Conservation (phyloP, 1,284 basidiomycete genomes). For the Sanguinoderma infundibulare region DNA sequence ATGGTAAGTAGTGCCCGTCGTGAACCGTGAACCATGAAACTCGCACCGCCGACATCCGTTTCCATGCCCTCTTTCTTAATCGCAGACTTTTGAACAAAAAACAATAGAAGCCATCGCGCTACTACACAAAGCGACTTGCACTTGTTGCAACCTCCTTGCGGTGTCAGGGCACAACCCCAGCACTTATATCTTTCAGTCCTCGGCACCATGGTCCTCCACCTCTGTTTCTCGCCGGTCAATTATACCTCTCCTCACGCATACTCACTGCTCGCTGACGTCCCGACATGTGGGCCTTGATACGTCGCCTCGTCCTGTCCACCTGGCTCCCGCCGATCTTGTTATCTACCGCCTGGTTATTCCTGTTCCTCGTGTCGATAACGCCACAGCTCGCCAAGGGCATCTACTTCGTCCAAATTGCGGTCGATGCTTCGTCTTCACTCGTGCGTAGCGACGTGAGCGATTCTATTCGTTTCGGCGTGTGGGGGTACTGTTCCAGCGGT, state of each 20-base stretch:
- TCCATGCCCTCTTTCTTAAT: too few species aligned
- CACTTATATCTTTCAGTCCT: not conserved
- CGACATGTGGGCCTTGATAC: not conserved
- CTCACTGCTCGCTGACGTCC: not conserved
- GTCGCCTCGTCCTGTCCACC: not conserved
- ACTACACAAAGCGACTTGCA: not conserved
- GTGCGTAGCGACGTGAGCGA: conserved; percentile 42
- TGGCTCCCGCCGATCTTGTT: conserved; percentile 45
- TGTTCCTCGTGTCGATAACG: conserved; percentile 60
- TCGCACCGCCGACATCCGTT: too few species aligned
- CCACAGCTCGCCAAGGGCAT: conserved; percentile 63
- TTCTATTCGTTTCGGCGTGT: conserved; percentile 56
- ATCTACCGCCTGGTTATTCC: conserved; percentile 55
- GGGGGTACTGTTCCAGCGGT: conserved; percentile 61
- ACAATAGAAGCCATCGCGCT: not conserved
- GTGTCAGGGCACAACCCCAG: not conserved
- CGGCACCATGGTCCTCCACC: not conserved
- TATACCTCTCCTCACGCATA: not conserved
- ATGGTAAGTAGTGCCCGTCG: too few species aligned
- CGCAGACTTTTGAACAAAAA: too few species aligned
- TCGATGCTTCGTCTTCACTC: conserved; percentile 38
- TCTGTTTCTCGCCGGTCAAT: not conserved
- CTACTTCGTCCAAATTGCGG: conserved; percentile 53
- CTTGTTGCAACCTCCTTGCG: not conserved
- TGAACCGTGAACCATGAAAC: too few species aligned